Percentiles rank a stretch among this genome's conserved stretches.
Conservation (phyloP, 306 rosid genomes). For the Medicago lupulina region DNA sequence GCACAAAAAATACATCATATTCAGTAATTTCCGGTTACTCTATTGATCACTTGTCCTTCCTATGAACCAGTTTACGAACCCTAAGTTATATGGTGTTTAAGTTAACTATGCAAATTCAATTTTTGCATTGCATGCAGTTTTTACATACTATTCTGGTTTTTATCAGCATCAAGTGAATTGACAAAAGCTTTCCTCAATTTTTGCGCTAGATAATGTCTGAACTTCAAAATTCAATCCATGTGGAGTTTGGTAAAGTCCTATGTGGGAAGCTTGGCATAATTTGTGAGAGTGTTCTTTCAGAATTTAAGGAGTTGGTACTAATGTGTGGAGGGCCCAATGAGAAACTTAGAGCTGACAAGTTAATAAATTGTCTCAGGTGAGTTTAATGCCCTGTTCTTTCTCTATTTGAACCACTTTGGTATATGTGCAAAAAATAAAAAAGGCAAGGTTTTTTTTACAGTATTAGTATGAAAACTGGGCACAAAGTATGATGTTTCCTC, state of each 20-base stretch:
- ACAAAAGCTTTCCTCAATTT: slow-evolving; percentile 31
- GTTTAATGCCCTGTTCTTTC: slow-evolving; percentile 39
- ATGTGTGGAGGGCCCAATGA: slow-evolving; percentile 95
- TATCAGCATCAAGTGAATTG: slow-evolving; percentile 20
- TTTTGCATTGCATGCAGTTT: slow-evolving; percentile 20
- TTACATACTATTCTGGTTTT: slow-evolving; percentile 15
- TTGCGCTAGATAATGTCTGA: slow-evolving; percentile 78
- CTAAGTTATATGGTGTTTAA: neutral
- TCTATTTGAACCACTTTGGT: slow-evolving; percentile 12
- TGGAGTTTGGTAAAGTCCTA: slow-evolving; percentile 57
- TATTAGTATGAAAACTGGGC: neutral
- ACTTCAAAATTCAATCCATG: slow-evolving; percentile 72
- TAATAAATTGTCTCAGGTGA: slow-evolving; percentile 73
- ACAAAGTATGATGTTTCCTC: neutral
- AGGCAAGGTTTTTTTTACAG: neutral
- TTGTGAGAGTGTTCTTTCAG: slow-evolving; percentile 74
- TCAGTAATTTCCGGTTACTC: neutral
- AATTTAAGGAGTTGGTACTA: slow-evolving; percentile 73
- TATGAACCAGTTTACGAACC: neutral
- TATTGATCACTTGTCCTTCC: neutral
- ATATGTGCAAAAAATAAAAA: slow-evolving; percentile 25
- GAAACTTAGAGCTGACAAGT: slow-evolving; percentile 71
- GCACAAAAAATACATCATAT: slow-evolving; percentile 2
- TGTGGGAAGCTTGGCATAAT: slow-evolving; percentile 75
- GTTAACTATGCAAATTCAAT: neutral